Evolutionary conservation across 1,284 basidiomycete genomes (phyloP).

Genomic region (Trichosporon sp.): DNA sequence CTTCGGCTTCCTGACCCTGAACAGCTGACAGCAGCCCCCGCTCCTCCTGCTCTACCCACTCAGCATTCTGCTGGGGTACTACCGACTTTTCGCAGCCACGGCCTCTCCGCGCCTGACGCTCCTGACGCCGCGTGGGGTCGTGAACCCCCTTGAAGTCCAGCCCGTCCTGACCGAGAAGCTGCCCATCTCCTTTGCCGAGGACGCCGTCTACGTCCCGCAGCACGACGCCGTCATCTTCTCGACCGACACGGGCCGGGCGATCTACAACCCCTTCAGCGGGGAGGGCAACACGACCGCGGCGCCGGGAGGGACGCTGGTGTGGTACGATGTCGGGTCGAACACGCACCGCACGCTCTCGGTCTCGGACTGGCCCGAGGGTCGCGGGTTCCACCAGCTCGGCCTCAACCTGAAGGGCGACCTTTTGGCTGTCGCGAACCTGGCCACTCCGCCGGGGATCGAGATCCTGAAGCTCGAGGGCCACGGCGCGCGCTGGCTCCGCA

Average conservation of each 20-base stretch:
- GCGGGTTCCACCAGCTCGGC: slow-evolving; percentile 24
- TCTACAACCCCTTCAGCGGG: slow-evolving; percentile 21
- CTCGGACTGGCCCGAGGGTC: neutral
- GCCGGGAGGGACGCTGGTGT: neutral
- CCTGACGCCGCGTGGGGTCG: neutral
- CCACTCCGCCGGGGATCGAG: slow-evolving; percentile 21
- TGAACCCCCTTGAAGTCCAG: neutral
- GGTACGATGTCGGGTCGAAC: slow-evolving; percentile 11
- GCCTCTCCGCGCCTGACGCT: neutral
- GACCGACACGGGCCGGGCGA: slow-evolving; percentile 20
- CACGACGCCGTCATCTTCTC: slow-evolving; percentile 19
- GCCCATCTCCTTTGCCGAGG: slow-evolving; percentile 19
- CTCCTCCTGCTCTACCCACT: slow-evolving; percentile 27
- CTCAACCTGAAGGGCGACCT: slow-evolving; percentile 16
- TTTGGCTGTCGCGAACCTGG: slow-evolving; percentile 25
- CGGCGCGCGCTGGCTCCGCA: neutral
- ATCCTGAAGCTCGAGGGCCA: slow-evolving; percentile 17
- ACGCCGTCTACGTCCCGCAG: slow-evolving; percentile 11
- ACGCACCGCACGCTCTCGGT: neutral
- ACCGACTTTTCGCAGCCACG: neutral
- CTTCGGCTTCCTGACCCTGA: neutral
- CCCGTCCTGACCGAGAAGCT: neutral
- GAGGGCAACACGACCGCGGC: neutral
- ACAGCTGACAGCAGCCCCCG: slow-evolving; percentile 22
- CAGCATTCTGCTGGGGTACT: slow-evolving; percentile 10